Conservation (phyloP, 2,329 filamentous ascomycete species). For the Diaporthe citrichinensis region DNA sequence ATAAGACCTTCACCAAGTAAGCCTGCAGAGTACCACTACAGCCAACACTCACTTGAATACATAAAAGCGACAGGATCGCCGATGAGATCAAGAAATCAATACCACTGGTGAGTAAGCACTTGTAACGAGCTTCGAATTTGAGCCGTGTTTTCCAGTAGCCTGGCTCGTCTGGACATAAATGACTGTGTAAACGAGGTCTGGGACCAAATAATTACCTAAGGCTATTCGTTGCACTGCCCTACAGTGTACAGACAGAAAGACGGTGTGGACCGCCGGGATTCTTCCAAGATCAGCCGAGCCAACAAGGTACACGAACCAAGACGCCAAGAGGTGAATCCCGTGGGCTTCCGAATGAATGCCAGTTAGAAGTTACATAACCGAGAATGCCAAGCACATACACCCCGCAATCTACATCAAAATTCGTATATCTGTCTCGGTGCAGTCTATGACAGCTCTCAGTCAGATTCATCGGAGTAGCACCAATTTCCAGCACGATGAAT, state of each 20-base stretch:
- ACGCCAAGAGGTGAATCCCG: conserved; percentile 15
- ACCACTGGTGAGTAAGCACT: background rate
- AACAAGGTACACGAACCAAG: conserved; percentile 2
- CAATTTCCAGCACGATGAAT: background rate
- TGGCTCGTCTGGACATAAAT: too few relatives aligned
- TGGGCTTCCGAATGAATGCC: conserved; percentile 1
- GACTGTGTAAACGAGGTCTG: background rate
- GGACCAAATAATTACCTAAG: background rate
- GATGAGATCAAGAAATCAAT: background rate
- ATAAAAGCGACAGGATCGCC: too few relatives aligned
- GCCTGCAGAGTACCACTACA: too few relatives aligned
- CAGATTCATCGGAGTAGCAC: background rate
- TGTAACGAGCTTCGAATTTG: background rate
- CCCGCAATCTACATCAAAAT: background rate
- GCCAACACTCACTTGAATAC: too few relatives aligned
- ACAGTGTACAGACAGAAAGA: background rate
- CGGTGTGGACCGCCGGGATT: background rate
- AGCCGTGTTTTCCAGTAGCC: background rate
- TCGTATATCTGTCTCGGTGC: background rate
- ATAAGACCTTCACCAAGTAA: too few relatives aligned
- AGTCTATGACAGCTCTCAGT: background rate
- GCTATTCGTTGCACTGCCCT: background rate
- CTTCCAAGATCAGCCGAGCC: background rate
- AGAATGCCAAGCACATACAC: background rate
- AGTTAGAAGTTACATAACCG: background rate